Base-by-base conservation (phyloP, 2,329 filamentous ascomycete genomes). In the Pyrenophora seminiperda region DNA sequence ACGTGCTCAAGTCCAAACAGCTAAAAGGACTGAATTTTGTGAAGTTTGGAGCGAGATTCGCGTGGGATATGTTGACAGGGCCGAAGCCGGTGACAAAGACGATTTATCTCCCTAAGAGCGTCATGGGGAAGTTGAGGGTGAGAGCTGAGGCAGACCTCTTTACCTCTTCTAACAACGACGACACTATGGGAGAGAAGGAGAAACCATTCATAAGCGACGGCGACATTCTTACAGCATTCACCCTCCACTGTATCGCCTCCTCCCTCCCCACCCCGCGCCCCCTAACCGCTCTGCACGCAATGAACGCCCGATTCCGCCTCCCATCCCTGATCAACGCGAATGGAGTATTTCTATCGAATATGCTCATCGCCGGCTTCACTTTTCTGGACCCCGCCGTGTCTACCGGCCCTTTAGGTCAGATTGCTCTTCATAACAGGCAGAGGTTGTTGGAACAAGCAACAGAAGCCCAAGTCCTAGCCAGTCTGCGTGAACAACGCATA, bases 261-360 rank as follows among this genome's bases (percentile, higher is more conserved):
- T 33, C 54, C 61, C 18, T 59, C 49, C 20, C 50, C n/a, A 62
- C 59, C 39, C 59, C 61, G n/a, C 58, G 56, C n/a, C 68, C 14
- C 48, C 57, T 79, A 34, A 68, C 65, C 7, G 61, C 75, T n/a
- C 58, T 74, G 36, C 76, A 77, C 58, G 69, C 73, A 2, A 71
- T 78, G 43, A 73, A 75, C 31, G 48, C 75, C 11, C 75, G 76
- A 67, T 18, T 75, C 66, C 57, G 61, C 57, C 17, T 66, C 3
- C 32, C 53, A 10, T 48, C 45, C 2, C 24, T 65, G 15, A 37
- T 54, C 29, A 53, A 63, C 10, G 59, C 62, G 24, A 40, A 41
- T 31, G 64, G 64, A 13, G 39, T 62, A 18, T 58, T 58, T 27
- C 11, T 59, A 5, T 49, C 54, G 20, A 59, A 62, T 18, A 58